A percentile compares a stretch with the other conserved stretches of the same genome.
Evolutionary conservation across 352 stramenopile genomes (phyloP).

Genomic region (Blastocystis sp.): DNA sequence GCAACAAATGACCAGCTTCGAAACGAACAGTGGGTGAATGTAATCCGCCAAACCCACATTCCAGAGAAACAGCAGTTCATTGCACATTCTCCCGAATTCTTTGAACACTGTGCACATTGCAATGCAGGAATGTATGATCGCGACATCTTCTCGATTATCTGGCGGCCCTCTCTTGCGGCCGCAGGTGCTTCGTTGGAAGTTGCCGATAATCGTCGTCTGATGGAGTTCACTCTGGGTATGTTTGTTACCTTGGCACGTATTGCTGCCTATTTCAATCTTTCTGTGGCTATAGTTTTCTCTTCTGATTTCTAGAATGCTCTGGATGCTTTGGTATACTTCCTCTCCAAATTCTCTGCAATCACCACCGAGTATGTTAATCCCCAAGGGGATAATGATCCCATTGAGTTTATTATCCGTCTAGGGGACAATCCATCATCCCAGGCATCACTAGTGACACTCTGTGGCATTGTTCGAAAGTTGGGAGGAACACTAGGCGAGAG

Average conservation of each 20-base stretch:
- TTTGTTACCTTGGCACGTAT: slow-evolving; percentile 44
- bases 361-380: slow-evolving; percentile 34
- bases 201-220: not conserved
- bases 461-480: slow-evolving; percentile 44
- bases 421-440: slow-evolving; percentile 12
- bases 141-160: slow-evolving; percentile 58
- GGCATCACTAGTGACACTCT: slow-evolving; percentile 19
- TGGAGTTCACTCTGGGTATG: slow-evolving; percentile 38
- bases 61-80: slow-evolving; percentile 43
- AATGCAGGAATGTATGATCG: slow-evolving; percentile 47
- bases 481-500: slow-evolving; percentile 17
- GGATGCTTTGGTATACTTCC: slow-evolving; percentile 42
- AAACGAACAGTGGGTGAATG: slow-evolving; percentile 57
- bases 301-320: not conserved
- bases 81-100: slow-evolving; percentile 34
- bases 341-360: slow-evolving; percentile 1
- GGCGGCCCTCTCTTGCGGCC: not conserved
- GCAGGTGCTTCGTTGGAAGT: slow-evolving; percentile 43
- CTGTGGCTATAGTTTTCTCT: not conserved
- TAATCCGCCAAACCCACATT: slow-evolving; percentile 25
- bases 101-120: slow-evolving; percentile 23
- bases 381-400: slow-evolving; percentile 37
- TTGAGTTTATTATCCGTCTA: slow-evolving; percentile 20
- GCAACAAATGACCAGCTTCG: slow-evolving; percentile 42
- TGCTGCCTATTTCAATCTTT: slow-evolving; percentile 33